Evolutionary conservation across 257 asterid genomes (phyloP), one percentile per base, ranked within the genome.

Genomic region (Primulina huaijiensis): DNA sequence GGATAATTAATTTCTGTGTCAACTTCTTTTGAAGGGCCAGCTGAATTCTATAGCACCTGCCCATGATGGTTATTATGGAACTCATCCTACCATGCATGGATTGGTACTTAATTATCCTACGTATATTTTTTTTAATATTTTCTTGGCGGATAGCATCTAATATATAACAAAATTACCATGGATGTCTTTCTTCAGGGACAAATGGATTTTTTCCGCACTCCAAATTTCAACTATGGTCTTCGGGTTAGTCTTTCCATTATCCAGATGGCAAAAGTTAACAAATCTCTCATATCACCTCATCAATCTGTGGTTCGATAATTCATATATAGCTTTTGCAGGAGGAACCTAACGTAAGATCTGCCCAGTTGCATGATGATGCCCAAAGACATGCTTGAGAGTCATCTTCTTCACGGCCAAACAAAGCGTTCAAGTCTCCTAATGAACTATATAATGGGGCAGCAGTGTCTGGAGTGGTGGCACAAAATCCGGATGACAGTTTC

Each of bases 141-240:
- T 7, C 23, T 60, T 55, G 23, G 62, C 60, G n/a, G 71, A 60
- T 25, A 40, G 38, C 50, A 56, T 59, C 62, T 61, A 58, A 35
- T 37, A 33, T 62, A 8, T 69, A 31, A 50, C 64, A 50, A 68
- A 72, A 72, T 59, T 69, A 64, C 33, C 71, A 65, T 65, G 73
- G 25, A 40, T 64, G 43, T 81, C 67, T 64, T 74, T 82, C 73
- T 43, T 43, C 80, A 93, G 99, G 97, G 96, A 76, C 97, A 89
- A 72, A 90, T 93, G 96, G 97, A 93, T 67, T 90, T 89, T 82
- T 90, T 89, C 79, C 96, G 97, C 30, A 62, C 85, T 70, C 78
- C 92, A 79, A 78, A 78, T 82, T 89, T 84, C 78, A 64, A 83
- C 62, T 93, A 89, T 75, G 88, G 86, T 63, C 85, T 93, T 72